phyloP scores from a whole-genome alignment of 495 filamentous ascomycete genomes.

The Glutinoglossum americanum region DNA sequence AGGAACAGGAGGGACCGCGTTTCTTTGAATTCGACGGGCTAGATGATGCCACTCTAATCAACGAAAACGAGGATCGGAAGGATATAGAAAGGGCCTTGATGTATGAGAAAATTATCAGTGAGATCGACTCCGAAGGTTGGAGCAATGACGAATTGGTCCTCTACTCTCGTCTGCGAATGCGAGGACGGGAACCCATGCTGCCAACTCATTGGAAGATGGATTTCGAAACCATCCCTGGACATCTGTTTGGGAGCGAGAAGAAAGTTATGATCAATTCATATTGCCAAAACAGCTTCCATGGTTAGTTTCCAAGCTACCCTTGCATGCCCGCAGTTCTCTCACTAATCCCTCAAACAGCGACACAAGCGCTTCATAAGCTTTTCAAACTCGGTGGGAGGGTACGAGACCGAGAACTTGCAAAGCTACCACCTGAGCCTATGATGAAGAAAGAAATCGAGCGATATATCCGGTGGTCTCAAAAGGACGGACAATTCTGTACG shows the following conservation, averaged over 20 bases:
- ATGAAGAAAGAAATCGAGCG: not conserved
- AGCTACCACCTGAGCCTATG: not conserved
- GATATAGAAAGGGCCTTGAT: not conserved
- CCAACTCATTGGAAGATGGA: constrained; percentile 34
- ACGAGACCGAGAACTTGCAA: not conserved
- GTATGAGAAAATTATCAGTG: not conserved
- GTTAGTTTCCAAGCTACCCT: not conserved
- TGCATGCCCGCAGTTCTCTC: too few species aligned
- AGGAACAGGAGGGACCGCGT: not conserved
- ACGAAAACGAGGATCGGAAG: not conserved
- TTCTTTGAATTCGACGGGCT: too few species aligned
- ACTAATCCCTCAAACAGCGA: too few species aligned
- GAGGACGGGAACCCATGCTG: constrained; percentile 37
- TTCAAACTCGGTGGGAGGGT: not conserved
- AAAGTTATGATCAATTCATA: constrained; percentile 24
- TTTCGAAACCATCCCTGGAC: constrained; percentile 35
- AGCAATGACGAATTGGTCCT: constrained; percentile 30
- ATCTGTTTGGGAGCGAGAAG: constrained; percentile 27
- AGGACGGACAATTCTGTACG: not conserved
- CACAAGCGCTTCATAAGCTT: not conserved
- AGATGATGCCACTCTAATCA: too few species aligned
- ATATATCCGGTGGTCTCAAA: not conserved
- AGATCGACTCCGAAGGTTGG: constrained; percentile 17
- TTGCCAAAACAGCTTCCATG: not conserved
- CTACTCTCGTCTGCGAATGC: constrained; percentile 31